A percentile compares a stretch with the other conserved stretches of the same genome.
Evolutionary conservation across 1,284 basidiomycete genomes (phyloP).

Genomic region (Pterulicium gracile): DNA sequence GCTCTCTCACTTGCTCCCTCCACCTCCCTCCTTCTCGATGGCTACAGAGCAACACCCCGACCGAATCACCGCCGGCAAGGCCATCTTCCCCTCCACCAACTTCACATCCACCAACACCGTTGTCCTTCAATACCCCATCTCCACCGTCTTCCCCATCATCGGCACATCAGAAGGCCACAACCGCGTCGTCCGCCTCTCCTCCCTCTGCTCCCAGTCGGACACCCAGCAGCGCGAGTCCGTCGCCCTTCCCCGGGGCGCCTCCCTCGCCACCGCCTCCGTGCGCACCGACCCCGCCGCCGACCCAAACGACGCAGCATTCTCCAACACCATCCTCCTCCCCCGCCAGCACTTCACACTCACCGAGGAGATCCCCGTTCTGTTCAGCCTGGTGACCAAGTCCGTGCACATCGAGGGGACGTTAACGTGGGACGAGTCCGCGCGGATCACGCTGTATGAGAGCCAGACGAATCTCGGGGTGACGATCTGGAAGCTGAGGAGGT

Average conservation of each 20-base stretch:
- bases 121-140: conserved; percentile 18
- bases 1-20: too few relatives aligned
- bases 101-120: conserved; percentile 20
- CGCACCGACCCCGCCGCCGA: conserved; percentile 10
- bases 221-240: conserved; percentile 18
- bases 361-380: conserved; percentile 22
- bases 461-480: conserved; percentile 15
- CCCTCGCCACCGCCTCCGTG: conserved; percentile 12
- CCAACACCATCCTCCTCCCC: conserved; percentile 10
- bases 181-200: conserved; percentile 20
- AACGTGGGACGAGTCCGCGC: conserved; percentile 21
- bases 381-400: conserved; percentile 17
- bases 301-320: neutral
- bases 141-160: conserved; percentile 19
- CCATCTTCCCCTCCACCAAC: conserved; percentile 14
- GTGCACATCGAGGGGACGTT: conserved; percentile 20
- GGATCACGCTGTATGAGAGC: conserved; percentile 21
- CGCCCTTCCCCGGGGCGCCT: conserved; percentile 9
- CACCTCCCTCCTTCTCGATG: too few relatives aligned
- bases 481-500: conserved; percentile 22
- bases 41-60: too few relatives aligned
- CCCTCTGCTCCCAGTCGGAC: conserved; percentile 19
- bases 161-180: conserved; percentile 22
- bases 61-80: too few relatives aligned
- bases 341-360: conserved; percentile 21